Conservation (phyloP, 2,329 filamentous ascomycete species). For the Fusarium sp. region DNA sequence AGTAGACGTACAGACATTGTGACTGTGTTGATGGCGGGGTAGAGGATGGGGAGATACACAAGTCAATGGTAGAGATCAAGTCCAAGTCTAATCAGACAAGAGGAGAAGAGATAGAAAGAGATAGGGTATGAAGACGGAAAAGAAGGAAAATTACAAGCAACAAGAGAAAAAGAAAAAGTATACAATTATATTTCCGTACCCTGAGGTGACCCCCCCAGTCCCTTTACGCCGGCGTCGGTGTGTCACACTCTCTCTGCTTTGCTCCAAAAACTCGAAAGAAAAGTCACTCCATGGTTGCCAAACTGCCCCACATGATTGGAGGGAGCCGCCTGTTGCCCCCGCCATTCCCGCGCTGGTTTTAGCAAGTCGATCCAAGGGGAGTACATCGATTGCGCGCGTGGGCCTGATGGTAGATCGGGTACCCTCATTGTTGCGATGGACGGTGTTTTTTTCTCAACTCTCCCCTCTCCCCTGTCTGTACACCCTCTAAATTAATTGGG, state of each 20-base stretch:
- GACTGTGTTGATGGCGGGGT: conserved; percentile 22
- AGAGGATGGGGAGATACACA: conserved; percentile 3
- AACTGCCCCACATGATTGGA: conserved; percentile 41
- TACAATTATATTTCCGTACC: conserved; percentile 25
- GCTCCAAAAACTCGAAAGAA: conserved; percentile 4
- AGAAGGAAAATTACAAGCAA: background rate
- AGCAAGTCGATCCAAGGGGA: conserved; percentile 11
- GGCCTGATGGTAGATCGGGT: conserved; percentile 20
- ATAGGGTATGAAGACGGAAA: background rate
- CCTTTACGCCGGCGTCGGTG: conserved; percentile 43
- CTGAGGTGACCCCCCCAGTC: conserved; percentile 29
- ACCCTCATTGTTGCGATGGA: conserved; percentile 7
- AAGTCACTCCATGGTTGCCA: conserved; percentile 36
- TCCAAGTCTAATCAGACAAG: background rate
- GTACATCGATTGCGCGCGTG: conserved; percentile 11
- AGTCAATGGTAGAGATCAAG: conserved; percentile 9
- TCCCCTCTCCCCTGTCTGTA: background rate
- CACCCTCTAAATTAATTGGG: background rate
- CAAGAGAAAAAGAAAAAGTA: conserved; percentile 11
- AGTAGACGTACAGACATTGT: conserved; percentile 42
- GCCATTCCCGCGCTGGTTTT: conserved; percentile 23
- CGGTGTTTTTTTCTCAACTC: background rate
- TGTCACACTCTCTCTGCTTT: conserved; percentile 30
- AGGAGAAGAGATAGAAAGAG: background rate
- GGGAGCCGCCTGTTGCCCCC: conserved; percentile 16